Base-by-base conservation (phyloP, 768 basidiomycete species). In the Kwoniella sp. region DNA sequence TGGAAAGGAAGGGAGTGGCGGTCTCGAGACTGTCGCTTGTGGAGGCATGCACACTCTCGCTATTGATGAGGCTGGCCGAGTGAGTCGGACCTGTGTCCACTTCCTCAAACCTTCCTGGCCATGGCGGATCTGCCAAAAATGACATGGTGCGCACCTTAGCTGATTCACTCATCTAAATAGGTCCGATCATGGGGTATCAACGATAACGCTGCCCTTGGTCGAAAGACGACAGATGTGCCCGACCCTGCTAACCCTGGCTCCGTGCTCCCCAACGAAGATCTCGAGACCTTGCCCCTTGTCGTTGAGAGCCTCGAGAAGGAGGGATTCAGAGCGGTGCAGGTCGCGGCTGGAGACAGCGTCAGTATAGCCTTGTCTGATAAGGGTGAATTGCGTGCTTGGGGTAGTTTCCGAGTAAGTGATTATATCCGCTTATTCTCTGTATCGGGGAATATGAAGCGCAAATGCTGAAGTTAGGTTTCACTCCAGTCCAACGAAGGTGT, bases 11-110 rank as follows among this genome's bases (percentile, higher is more conserved):
- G 80, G 79, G 45, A 65, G 63, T 30, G 70, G 73, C 55, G 93
- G 94, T n/a, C 83, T 96, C 38, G 92, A 94, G 79, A 84, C 85
- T 11, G 82, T 94, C 54, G 87, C 86, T 52, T 89, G 87, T 30
- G 94, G 93, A 59, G 95, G 95, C 25, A 85, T 97, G 79, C 94
- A 97, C 80, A 89, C 89, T 2, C 82, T 97, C 51, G 89, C 92
- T 74, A 84, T 96, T 30, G 93, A 96, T 77, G 90, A 93, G 76
- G 87, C 87, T 68, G 95, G 95, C 73, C 88, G 88, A 26, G 93
- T 98, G 78, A 80, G 92, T 85, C 9, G 23, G 2, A 23, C 5
- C 17, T 29, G 2, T 11, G 8, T 58, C n/a, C 15, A 25, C 29
- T 8, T 28, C 28, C 9, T 17, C 29, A 28, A 55, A 25, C 12